Conservation (phyloP, 352 stramenopile species). For the Globisporangium spiculum region DNA sequence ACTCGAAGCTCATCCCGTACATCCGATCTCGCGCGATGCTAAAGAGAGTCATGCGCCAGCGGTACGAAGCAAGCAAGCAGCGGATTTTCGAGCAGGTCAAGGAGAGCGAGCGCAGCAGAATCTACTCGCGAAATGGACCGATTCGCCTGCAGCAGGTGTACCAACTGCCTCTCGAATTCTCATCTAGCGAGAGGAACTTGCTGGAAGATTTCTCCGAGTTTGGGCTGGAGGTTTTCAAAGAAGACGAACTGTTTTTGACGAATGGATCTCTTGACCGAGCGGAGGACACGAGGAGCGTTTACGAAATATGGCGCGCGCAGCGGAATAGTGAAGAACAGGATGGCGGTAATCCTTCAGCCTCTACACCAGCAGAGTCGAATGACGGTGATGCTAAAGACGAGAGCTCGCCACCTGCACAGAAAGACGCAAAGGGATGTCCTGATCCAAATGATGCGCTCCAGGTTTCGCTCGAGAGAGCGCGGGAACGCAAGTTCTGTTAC, state of each 20-base stretch:
- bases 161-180: constrained; percentile 31
- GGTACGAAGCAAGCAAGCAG: constrained; percentile 41
- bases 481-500: constrained; percentile 22
- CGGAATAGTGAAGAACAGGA: neutral
- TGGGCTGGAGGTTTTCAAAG: constrained; percentile 27
- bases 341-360: neutral
- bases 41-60: constrained; percentile 40
- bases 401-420: neutral
- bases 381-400: neutral
- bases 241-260: neutral
- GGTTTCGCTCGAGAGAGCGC: constrained; percentile 8
- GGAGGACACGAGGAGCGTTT: constrained; percentile 9
- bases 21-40: constrained; percentile 45
- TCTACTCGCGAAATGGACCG: constrained; percentile 47
- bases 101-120: constrained; percentile 54
- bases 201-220: constrained; percentile 33
- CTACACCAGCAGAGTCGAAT: neutral
- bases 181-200: constrained; percentile 50
- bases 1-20: constrained; percentile 44
- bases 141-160: constrained; percentile 48
- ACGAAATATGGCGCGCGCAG: constrained; percentile 25
- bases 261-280: neutral
- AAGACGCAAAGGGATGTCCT: neutral
- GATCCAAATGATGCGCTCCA: constrained; percentile 9
- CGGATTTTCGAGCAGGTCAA: constrained; percentile 43